These are phyloP conservation scores for Caloboletus firmus DNA, from an alignment of 1,284 basidiomycete species.

Conservation along the genomic window DNA sequence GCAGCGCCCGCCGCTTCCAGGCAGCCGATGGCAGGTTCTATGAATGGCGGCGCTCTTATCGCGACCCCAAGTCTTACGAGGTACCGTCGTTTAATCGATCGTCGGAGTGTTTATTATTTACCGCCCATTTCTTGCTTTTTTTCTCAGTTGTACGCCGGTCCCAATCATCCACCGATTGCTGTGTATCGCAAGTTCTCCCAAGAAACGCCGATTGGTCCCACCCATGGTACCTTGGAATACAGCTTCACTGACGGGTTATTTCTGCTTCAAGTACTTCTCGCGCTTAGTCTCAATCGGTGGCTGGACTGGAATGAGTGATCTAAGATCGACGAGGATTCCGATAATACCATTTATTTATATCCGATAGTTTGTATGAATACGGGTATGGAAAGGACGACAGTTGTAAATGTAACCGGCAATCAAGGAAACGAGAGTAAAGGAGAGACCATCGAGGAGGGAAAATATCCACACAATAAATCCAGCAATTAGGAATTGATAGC, in stretches of 20 bases:
- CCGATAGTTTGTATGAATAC: constrained; percentile 36
- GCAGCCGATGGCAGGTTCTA: constrained; percentile 52
- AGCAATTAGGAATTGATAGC: constrained; percentile 43
- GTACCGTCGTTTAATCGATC: constrained; percentile 37
- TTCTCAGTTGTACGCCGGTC: constrained; percentile 47
- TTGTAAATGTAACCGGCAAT: constrained; percentile 15
- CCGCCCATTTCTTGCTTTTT: not conserved
- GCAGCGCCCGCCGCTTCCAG: constrained; percentile 59
- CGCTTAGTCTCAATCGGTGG: constrained; percentile 73
- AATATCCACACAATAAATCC: constrained; percentile 23
- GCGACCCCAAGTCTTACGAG: constrained; percentile 53
- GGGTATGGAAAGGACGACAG: constrained; percentile 25
- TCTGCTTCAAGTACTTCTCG: constrained; percentile 60
- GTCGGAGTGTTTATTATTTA: constrained; percentile 1
- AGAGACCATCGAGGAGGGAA: constrained; percentile 10
- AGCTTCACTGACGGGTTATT: constrained; percentile 59
- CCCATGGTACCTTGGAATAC: constrained; percentile 62
- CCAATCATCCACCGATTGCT: constrained; percentile 49
- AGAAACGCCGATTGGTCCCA: constrained; percentile 58
- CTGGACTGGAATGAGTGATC: constrained; percentile 55
- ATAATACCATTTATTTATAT: constrained; percentile 36
- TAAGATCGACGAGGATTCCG: constrained; percentile 16
- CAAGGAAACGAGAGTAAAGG: constrained; percentile 17
- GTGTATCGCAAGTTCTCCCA: constrained; percentile 54
- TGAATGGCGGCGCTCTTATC: constrained; percentile 60